phyloP scores from a whole-genome alignment of 1,284 basidiomycete species.

The Trichosporon sp. region DNA sequence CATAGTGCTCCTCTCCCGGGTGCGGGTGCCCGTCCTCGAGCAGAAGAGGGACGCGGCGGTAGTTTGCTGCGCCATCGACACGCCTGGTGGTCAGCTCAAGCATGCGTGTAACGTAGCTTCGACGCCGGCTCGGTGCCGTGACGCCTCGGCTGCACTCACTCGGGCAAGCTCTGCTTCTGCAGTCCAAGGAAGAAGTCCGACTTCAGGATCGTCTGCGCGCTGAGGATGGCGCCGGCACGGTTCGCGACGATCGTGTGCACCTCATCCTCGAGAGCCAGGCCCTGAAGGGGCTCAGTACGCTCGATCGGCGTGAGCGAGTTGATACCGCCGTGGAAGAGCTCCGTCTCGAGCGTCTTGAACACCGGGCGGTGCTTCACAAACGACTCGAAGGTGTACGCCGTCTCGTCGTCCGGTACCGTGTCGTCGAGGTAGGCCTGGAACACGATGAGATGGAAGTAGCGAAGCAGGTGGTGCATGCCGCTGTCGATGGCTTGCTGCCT shows the following conservation, averaged over 20 bases:
- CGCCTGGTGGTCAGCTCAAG: constrained; percentile 55
- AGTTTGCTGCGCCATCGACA: constrained; percentile 89
- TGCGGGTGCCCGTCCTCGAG: constrained; percentile 36
- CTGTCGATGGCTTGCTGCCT: constrained; percentile 63
- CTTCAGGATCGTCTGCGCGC: constrained; percentile 71
- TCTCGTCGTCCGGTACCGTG: constrained; percentile 69
- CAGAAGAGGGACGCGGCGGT: constrained; percentile 69
- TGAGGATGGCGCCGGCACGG: constrained; percentile 79
- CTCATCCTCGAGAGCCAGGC: constrained; percentile 77
- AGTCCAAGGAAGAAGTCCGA: constrained; percentile 93
- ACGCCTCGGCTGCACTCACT: constrained; percentile 55
- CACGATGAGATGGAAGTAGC: constrained; percentile 86
- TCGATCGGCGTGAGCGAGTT: constrained; percentile 80
- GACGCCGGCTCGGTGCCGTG: too few relatives aligned
- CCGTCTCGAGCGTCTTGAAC: constrained; percentile 92
- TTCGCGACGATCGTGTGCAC: constrained; percentile 76
- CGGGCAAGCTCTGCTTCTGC: constrained; percentile 90
- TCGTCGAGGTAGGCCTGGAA: constrained; percentile 93
- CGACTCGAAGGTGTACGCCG: constrained; percentile 69
- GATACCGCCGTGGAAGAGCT: constrained; percentile 72
- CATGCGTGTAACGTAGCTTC: too few relatives aligned
- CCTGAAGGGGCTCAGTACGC: constrained; percentile 63
- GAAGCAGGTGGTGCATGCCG: constrained; percentile 71
- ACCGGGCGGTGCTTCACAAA: constrained; percentile 74
- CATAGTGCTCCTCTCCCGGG: constrained; percentile 57